Evolutionary conservation across 129 eudicot genomes (phyloP), one percentile per base, ranked within the genome.

Genomic region (Smallanthus sonchifolius): DNA sequence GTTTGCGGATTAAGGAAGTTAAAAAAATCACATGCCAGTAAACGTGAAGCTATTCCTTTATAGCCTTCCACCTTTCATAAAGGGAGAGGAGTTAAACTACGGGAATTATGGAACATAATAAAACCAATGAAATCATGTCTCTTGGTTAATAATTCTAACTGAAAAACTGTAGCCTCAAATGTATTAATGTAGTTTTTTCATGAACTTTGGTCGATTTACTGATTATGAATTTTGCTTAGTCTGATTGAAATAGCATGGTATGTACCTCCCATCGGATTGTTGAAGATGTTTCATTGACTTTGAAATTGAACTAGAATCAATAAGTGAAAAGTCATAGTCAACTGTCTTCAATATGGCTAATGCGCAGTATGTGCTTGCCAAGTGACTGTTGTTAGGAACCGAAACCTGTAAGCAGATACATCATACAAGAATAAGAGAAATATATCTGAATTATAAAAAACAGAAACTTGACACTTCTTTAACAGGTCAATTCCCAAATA

Each of bases 301-400:
- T 76, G 80, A 63, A 14, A 95, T 83, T 19, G 84, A 61, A 71
- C 70, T 74, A 40, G 85, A 80, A 76, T 87, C 76, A 37, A 87
- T 4, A 32, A 74, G 80, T n/a, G 97, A 83, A 32, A 91, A 75
- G 76, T 87, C 86, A 83, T 91, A 85, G 82, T 86, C 96, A 77
- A 91, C 82, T 13, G 84, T 91, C 87, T 89, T 91, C 72, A 95
- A 72, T 91, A 95, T 91, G 70, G 92, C 87, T 54, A 95, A 77
- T n/a, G 99, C 99, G 84, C 96, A 88, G 65, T 95, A 95, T 16
- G 99, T 95, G 76, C 96, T 87, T 35, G 99, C 99, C 82, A 95
- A 69, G 82, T 95, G 97, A 88, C 99, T 88, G 52, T 91, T 87
- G 80, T 95, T 95, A 39, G 85, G 92, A 35, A 75, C 80, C 38